phyloP scores from a whole-genome alignment of 176 grass and related monocot species.

The Oryza punctata region DNA sequence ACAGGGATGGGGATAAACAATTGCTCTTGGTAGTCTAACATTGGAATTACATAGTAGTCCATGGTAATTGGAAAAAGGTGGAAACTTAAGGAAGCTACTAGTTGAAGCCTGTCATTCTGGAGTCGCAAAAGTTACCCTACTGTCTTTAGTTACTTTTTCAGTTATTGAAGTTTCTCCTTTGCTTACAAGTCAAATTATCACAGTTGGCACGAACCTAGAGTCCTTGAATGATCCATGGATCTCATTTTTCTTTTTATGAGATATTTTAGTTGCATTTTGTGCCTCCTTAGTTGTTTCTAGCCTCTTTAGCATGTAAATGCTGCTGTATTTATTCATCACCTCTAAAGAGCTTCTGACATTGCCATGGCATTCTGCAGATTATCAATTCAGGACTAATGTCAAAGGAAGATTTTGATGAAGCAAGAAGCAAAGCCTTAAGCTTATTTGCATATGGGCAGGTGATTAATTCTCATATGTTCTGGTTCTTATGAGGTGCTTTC shows the following conservation, averaged over 20 bases:
- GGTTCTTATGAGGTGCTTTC: background rate
- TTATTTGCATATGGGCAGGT: constrained; percentile 96
- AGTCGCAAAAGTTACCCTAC: background rate
- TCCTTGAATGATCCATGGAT: constrained; percentile 1
- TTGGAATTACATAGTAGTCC: background rate
- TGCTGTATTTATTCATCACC: background rate
- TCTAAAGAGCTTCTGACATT: constrained; percentile 18
- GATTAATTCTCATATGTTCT: background rate
- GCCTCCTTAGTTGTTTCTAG: background rate
- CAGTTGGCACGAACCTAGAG: background rate
- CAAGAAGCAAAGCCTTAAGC: constrained; percentile 75
- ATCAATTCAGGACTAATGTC: constrained; percentile 79
- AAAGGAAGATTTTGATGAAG: constrained; percentile 83
- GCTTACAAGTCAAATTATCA: background rate
- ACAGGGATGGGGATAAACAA: background rate
- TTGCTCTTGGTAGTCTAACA: constrained; percentile 16
- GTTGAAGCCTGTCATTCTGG: background rate
- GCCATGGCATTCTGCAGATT: constrained; percentile 59
- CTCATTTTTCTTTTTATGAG: background rate
- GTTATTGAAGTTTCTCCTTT: background rate
- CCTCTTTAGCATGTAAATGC: background rate
- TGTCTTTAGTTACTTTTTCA: background rate
- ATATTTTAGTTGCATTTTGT: background rate
- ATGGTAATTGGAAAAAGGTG: background rate
- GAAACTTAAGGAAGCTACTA: background rate